Conservation (phyloP, 192 early-diverging fungal species). For the Umbelopsis vinacea region DNA sequence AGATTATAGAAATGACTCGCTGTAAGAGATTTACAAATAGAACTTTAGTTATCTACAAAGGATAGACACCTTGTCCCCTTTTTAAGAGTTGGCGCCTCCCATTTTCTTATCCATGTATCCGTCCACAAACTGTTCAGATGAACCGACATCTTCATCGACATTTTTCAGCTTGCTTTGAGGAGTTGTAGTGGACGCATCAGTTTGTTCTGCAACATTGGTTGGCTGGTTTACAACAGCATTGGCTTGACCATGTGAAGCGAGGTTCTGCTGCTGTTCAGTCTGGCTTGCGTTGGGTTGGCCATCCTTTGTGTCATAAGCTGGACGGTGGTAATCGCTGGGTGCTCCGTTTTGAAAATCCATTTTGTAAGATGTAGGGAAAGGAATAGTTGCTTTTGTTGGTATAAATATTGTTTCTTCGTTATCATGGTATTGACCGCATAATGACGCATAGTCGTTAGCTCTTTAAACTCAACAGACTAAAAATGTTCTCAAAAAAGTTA, state of each 20-base stretch:
- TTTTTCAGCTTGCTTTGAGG: neutral
- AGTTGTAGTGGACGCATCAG: neutral
- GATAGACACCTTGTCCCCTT: neutral
- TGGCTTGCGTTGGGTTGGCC: neutral
- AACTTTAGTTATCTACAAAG: neutral
- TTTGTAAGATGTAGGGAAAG: neutral
- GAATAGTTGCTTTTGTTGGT: neutral
- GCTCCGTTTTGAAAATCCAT: constrained; percentile 18
- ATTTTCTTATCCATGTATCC: constrained; percentile 15
- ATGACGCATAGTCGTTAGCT: neutral
- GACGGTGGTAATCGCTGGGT: neutral
- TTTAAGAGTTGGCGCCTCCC: constrained; percentile 9
- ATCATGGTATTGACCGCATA: neutral
- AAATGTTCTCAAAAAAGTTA: neutral
- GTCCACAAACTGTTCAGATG: neutral
- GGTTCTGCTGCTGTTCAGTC: neutral
- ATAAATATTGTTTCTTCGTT: neutral
- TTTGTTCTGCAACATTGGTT: neutral
- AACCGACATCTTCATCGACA: neutral
- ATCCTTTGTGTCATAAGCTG: neutral
- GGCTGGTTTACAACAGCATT: neutral
- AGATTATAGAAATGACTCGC: neutral
- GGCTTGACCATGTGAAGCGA: neutral
- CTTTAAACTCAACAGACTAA: neutral
- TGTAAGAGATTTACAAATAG: neutral